A percentile compares a stretch with the other conserved stretches of the same genome.
phyloP scores from a whole-genome alignment of 768 basidiomycete genomes.

The Galerina marginata region DNA sequence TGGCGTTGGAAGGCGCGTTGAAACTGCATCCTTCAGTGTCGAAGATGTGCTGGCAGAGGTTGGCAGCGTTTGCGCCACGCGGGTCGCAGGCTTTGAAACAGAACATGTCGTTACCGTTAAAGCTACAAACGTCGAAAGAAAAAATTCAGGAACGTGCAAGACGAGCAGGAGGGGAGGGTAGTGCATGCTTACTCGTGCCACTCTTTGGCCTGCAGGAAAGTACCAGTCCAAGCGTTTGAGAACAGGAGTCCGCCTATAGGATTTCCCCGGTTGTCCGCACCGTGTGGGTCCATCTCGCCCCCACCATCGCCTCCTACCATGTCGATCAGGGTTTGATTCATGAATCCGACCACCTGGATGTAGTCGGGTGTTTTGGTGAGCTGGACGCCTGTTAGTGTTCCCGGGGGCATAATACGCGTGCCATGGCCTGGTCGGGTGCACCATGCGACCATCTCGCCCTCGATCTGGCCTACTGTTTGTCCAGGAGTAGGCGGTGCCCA shows the following conservation, averaged over 20 bases:
- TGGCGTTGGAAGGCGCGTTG: conserved; percentile 68
- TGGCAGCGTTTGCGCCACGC: conserved; percentile 39
- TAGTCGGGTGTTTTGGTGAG: conserved; percentile 62
- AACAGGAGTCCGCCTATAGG: conserved; percentile 76
- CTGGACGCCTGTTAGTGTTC: conserved; percentile 69
- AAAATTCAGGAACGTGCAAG: not conserved
- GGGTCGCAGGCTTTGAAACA: conserved; percentile 78
- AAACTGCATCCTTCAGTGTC: conserved; percentile 74
- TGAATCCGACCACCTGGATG: conserved; percentile 63
- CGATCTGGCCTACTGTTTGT: conserved; percentile 64
- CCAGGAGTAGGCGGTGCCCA: conserved; percentile 62
- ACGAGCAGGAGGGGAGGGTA: not conserved
- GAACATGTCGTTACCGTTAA: conserved; percentile 65
- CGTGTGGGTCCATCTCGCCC: conserved; percentile 81
- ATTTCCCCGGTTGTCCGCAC: conserved; percentile 78
- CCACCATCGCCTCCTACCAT: conserved; percentile 60
- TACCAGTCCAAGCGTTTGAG: conserved; percentile 52
- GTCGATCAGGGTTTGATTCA: conserved; percentile 66
- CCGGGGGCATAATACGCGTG: conserved; percentile 73
- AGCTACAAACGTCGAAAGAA: conserved; percentile 40
- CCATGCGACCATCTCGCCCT: conserved; percentile 76
- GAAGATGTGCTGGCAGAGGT: conserved; percentile 68
- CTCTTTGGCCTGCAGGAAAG: conserved; percentile 61
- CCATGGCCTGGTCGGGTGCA: conserved; percentile 77
- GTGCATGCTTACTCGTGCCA: conserved; percentile 64